Base-by-base conservation (phyloP, 305 asterid species). In the Fraxinus velutina region DNA sequence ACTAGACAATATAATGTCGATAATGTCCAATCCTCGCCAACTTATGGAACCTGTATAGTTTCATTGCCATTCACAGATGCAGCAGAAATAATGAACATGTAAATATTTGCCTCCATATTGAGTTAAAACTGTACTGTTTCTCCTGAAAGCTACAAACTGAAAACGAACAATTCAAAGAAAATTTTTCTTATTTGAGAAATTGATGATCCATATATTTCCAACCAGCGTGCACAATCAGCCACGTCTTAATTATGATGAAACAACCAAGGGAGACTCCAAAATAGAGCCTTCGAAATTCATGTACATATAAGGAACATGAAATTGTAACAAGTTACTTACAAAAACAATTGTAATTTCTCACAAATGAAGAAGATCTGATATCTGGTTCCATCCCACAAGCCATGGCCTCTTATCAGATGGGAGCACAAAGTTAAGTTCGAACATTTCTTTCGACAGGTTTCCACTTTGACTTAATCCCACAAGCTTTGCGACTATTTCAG, bases 371-470 rank as follows among this genome's bases (percentile, higher is more conserved):
- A 89, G 97, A 86, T 91, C 93, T 2, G 97, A 88, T 12, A 95
- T 91, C 88, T 92, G 99, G 90, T 92, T 90, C 99, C 99, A 95
- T 66, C 93, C 98, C 79, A 89, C 76, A 27, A 91, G 85, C 99
- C 99, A 95, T 34, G 94, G 95, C 84, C 94, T 86, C 88, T 86
- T 92, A 84, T 93, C 97, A 0, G 97, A 90, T 66, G 98, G 99
- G 77, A 89, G 93, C 73, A 89, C 97, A 76, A 95, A 95, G 78
- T 93, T 95, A 10, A 95, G 96, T 90, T 93, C 98, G 78, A 95
- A 92, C 98, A 95, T 95, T 89, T 95, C 99, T 84, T 88, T 93
- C 0, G 99, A 89, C 92, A 93, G 81, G 50, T 92, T 95, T 39
- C 97, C 98, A 78, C 91, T 87, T 81, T 91, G 93, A 10, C 93